Percentiles rank a stretch among this genome's conserved stretches.
phyloP scores from a whole-genome alignment of 768 basidiomycete species.

The Amanita rimosa region DNA sequence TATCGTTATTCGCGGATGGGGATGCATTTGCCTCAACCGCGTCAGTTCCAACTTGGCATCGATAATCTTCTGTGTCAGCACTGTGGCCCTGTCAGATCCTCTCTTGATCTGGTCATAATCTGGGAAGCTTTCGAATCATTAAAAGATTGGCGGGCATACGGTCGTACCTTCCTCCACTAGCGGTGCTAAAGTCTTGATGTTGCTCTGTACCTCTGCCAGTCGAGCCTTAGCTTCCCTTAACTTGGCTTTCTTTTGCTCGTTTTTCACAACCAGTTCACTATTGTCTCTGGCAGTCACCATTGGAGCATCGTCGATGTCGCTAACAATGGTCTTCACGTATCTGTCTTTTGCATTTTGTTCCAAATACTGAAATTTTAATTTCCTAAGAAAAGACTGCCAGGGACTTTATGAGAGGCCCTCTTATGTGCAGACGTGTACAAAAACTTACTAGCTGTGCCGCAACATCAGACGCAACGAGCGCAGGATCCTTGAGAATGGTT shows the following conservation, averaged over 20 bases:
- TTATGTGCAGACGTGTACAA: background rate
- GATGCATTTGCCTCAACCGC: constrained; percentile 72
- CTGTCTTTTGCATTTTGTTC: constrained; percentile 88
- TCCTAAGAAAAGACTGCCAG: constrained; percentile 66
- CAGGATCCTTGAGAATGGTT: constrained; percentile 34
- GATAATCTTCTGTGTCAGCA: constrained; percentile 66
- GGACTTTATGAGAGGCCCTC: background rate
- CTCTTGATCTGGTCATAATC: constrained; percentile 50
- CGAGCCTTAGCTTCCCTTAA: constrained; percentile 55
- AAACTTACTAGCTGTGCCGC: constrained; percentile 48
- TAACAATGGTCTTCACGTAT: constrained; percentile 80
- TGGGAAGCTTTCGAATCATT: constrained; percentile 13
- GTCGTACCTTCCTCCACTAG: constrained; percentile 53
- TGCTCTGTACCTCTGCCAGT: constrained; percentile 49
- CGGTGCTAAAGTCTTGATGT: constrained; percentile 53
- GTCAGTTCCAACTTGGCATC: constrained; percentile 74
- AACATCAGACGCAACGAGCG: constrained; percentile 45
- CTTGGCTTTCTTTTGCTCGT: constrained; percentile 60
- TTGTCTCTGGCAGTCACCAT: constrained; percentile 76
- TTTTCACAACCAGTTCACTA: constrained; percentile 43
- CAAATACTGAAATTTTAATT: constrained; percentile 82
- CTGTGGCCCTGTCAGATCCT: constrained; percentile 39
- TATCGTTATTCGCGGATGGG: constrained; percentile 71
- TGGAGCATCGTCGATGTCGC: constrained; percentile 74
- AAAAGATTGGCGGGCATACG: background rate